Evolutionary conservation across 2,329 filamentous ascomycete genomes (phyloP).

Genomic region (Corinectria fuckeliana): DNA sequence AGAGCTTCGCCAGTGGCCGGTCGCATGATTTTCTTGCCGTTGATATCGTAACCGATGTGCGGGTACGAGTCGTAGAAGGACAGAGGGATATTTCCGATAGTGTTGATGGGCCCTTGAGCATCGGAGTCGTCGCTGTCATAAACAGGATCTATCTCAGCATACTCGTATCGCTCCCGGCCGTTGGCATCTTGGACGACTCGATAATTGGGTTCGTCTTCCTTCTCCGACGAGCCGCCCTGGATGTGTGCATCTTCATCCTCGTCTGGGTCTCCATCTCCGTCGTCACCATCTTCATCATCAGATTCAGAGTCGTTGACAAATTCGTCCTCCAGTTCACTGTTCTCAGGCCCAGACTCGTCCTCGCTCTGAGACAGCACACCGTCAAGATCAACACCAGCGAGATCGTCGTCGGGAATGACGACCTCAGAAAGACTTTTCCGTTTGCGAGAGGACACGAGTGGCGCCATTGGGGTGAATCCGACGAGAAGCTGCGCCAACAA

Average conservation of each 20-base stretch:
- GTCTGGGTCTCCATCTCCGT: slow-evolving; percentile 49
- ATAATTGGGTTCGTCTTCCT: slow-evolving; percentile 53
- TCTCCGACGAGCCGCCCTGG: slow-evolving; percentile 41
- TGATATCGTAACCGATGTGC: slow-evolving; percentile 98
- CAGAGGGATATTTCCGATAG: slow-evolving; percentile 92
- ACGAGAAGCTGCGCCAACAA: neutral
- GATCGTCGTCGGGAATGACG: slow-evolving; percentile 27
- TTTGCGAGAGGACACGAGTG: slow-evolving; percentile 30
- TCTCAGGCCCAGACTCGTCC: slow-evolving; percentile 63
- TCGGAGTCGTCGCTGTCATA: slow-evolving; percentile 98
- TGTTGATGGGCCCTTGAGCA: slow-evolving; percentile 79
- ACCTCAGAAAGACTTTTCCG: slow-evolving; percentile 31
- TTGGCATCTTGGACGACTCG: slow-evolving; percentile 80
- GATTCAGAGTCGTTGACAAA: slow-evolving; percentile 39
- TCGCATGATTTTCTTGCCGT: slow-evolving; percentile 96
- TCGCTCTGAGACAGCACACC: slow-evolving; percentile 64
- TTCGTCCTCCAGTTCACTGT: slow-evolving; percentile 43
- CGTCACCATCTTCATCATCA: slow-evolving; percentile 27
- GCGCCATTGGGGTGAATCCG: slow-evolving; percentile 29
- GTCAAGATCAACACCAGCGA: slow-evolving; percentile 58
- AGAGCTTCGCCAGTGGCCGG: slow-evolving; percentile 93
- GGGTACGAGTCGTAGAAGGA: slow-evolving; percentile 98
- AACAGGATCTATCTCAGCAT: slow-evolving; percentile 89
- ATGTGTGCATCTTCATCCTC: slow-evolving; percentile 41
- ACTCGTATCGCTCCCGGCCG: slow-evolving; percentile 88